Conservation (phyloP, 805 yeast species). For the Saccharomycopsis schoenii region DNA sequence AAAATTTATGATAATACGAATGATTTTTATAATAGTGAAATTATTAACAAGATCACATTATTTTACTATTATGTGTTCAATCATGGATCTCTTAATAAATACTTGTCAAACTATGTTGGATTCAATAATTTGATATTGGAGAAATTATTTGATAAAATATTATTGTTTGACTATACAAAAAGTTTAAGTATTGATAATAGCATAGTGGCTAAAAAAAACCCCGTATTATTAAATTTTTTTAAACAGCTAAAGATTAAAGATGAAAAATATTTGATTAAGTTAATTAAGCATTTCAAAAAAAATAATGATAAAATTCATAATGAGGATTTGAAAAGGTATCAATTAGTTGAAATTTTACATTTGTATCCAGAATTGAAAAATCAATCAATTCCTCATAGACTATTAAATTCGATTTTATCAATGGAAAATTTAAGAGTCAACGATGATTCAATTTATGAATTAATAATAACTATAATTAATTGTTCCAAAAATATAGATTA, state of each 20-base stretch:
- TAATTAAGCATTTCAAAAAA: background rate
- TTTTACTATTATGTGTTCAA: constrained; percentile 1
- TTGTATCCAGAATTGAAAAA: background rate
- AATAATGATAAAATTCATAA: background rate
- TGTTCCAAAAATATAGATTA: background rate
- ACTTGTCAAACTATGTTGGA: background rate
- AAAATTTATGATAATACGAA: background rate
- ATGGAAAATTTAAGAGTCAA: background rate
- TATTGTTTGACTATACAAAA: background rate
- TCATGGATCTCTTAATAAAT: background rate
- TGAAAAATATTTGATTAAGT: background rate
- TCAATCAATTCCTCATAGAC: background rate
- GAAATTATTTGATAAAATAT: background rate
- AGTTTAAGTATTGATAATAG: background rate
- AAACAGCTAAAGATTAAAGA: background rate
- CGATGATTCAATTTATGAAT: background rate
- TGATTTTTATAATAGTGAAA: background rate
- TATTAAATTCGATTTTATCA: background rate
- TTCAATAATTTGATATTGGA: background rate
- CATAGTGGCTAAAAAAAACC: background rate
- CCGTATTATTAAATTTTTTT: background rate
- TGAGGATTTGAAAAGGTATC: background rate
- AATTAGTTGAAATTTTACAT: background rate
- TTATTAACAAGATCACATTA: background rate
- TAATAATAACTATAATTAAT: background rate